Percentiles rank a stretch among this genome's conserved stretches.
These are phyloP conservation scores for Fonsecaea multimorphosa DNA, from an alignment of 2,329 filamentous ascomycete species.

Conservation along the genomic window DNA sequence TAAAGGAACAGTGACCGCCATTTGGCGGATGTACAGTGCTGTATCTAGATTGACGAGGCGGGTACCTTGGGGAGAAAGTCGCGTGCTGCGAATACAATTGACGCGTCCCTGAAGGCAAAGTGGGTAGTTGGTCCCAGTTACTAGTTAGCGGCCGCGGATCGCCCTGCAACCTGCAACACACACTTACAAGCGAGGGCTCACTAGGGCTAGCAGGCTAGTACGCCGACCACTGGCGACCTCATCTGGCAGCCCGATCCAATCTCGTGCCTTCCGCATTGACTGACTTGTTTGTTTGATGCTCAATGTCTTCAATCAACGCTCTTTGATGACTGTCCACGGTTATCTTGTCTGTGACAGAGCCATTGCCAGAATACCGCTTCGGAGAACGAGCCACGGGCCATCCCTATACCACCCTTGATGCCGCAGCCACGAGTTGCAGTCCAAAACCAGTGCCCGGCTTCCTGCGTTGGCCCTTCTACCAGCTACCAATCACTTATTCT, in stretches of 20 bases:
- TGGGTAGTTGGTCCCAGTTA: slow-evolving; percentile 6
- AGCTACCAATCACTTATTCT: slow-evolving; percentile 19
- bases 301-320: slow-evolving; percentile 15
- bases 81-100: slow-evolving; percentile 6
- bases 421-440: slow-evolving; percentile 26
- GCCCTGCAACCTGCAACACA: slow-evolving; percentile 13
- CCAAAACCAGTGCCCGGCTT: slow-evolving; percentile 21
- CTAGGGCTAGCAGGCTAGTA: no score
- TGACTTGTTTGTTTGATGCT: slow-evolving; percentile 23
- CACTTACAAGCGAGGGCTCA: background rate
- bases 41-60: slow-evolving; percentile 10
- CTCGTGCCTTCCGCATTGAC: slow-evolving; percentile 27
- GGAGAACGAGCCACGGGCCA: slow-evolving; percentile 1
- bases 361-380: background rate
- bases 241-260: slow-evolving; percentile 28
- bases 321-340: background rate
- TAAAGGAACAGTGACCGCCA: slow-evolving; percentile 19
- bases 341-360: background rate
- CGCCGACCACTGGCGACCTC: no score
- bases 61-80: background rate
- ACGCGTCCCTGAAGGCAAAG: slow-evolving; percentile 14
- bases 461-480: slow-evolving; percentile 24
- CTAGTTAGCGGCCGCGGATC: slow-evolving; percentile 16
- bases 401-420: slow-evolving; percentile 22
- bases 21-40: slow-evolving; percentile 10